These are phyloP conservation scores for Ambrosiella cleistominuta DNA, from an alignment of 2,329 filamentous ascomycete species.

Conservation along the genomic window DNA sequence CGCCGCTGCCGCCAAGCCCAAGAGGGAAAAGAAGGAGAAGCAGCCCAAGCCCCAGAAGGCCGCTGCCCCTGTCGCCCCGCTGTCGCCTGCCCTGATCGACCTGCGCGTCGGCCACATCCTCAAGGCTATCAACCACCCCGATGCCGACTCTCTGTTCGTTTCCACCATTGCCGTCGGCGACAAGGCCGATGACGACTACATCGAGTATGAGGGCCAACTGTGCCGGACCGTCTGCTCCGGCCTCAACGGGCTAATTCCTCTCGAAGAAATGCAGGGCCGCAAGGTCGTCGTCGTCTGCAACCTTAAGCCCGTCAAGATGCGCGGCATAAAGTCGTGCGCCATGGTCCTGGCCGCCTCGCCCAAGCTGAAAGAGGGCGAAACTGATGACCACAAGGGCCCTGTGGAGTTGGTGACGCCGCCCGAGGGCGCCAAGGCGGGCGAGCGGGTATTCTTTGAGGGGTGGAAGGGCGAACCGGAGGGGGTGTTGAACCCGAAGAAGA, in stretches of 20 bases:
- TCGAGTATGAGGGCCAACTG: conserved; percentile 77
- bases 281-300: conserved; percentile 95
- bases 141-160: conserved; percentile 89
- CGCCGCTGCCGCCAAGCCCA: conserved; percentile 28
- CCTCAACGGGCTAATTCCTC: conserved; percentile 76
- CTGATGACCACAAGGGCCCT: conserved; percentile 68
- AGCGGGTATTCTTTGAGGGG: conserved; percentile 83
- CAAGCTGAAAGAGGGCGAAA: conserved; percentile 62
- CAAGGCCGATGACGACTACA: conserved; percentile 70
- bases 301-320: conserved; percentile 98
- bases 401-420: conserved; percentile 86
- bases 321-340: conserved; percentile 56
- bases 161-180: conserved; percentile 93
- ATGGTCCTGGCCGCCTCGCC: conserved; percentile 96
- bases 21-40: conserved; percentile 87
- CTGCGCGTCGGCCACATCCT: conserved; percentile 94
- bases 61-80: conserved; percentile 52
- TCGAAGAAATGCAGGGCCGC: conserved; percentile 92
- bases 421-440: conserved; percentile 59
- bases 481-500: conserved; percentile 97
- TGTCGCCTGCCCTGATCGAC: conserved; percentile 76
- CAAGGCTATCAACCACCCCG: conserved; percentile 86
- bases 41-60: conserved; percentile 56
- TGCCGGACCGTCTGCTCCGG: conserved; percentile 95
- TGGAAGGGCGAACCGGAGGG: conserved; percentile 88